A percentile compares a stretch with the other conserved stretches of the same genome.
These are phyloP conservation scores for Entomortierella beljakovae DNA, from an alignment of 192 early-diverging fungal species.

Conservation along the genomic window DNA sequence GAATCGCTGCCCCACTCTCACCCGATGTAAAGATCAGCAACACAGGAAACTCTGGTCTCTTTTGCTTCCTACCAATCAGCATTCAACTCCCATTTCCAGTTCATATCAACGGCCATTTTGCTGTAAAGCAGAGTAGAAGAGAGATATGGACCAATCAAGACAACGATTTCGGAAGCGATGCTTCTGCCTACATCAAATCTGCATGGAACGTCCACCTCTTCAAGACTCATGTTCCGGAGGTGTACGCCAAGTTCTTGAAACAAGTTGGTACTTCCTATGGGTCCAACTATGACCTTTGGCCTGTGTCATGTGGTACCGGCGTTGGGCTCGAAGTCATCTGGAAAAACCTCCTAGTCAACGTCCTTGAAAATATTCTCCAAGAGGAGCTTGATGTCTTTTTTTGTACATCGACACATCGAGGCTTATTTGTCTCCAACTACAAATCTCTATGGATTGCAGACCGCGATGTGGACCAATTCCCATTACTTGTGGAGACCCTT, in stretches of 20 bases:
- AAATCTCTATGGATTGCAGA: slow-evolving; percentile 7
- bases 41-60: slow-evolving; percentile 23
- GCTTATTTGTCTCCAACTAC: background rate
- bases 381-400: slow-evolving; percentile 18
- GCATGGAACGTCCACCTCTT: slow-evolving; percentile 49
- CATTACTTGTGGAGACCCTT: slow-evolving; percentile 10
- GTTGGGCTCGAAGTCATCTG: slow-evolving; percentile 20
- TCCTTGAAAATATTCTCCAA: background rate
- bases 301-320: background rate
- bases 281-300: slow-evolving; percentile 25
- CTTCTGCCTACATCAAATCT: slow-evolving; percentile 30
- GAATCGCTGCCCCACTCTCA: slow-evolving; percentile 33
- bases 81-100: slow-evolving; percentile 39
- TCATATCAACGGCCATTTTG: slow-evolving; percentile 58
- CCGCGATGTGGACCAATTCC: slow-evolving; percentile 3
- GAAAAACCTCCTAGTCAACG: background rate
- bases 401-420: background rate
- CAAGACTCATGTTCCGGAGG: slow-evolving; percentile 15
- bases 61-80: slow-evolving; percentile 57
- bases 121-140: slow-evolving; percentile 52
- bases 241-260: slow-evolving; percentile 27
- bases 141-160: slow-evolving; percentile 48
- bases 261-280: slow-evolving; percentile 12
- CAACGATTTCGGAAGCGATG: slow-evolving; percentile 25
- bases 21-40: slow-evolving; percentile 11